Base-by-base conservation (phyloP, 2,329 filamentous ascomycete genomes). In the Cladophialophora exuberans region DNA sequence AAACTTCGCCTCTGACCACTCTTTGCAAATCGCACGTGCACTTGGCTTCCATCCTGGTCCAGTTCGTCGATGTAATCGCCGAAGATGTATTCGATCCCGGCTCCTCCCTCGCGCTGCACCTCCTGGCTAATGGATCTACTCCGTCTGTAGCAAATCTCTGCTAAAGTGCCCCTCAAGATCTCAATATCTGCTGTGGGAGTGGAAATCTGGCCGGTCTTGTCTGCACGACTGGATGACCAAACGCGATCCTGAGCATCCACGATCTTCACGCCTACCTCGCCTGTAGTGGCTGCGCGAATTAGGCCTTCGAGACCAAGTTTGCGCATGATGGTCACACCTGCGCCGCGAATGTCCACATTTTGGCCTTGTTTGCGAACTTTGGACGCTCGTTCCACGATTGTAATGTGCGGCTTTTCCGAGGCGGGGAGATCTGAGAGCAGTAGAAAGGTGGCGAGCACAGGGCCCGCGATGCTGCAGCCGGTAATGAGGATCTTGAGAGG, bases 81-180 rank as follows among this genome's bases (percentile, higher is more conserved):
- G 43, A 75, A 75, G 2, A 71, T 52, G 45, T 72, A 73, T 23
- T 65, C 56, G 35, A 70, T 66, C 2, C 45, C 45, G n/a, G 20
- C 45, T 39, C 45, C 45, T 11, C 45, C 31, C 17, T 39, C 22
- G 11, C 23, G 18, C 28, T 30, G 18, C 9, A 38, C 30, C 9
- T 30, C 20, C 63, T 49, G 4, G 65, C 57, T 26, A 30, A 57
- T 30, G 11, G 50, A 47, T 39, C 70, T 30, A 30, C 63, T 64
- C 11, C 67, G 69, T 11, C 81, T 72, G 60, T 79, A 78, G 1
- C 85, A 64, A 2, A 84, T 69, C 10, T 70, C 66, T 3, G 76
- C 74, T 11, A 86, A 63, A 50, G 83, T 79, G 0, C 79, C 81
- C 6, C 83, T 72, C 74, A 86, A 79, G 43, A 86, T 79, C 68